Evolutionary conservation across 768 basidiomycete genomes (phyloP).

Genomic region (Cystobasidium ongulense): DNA sequence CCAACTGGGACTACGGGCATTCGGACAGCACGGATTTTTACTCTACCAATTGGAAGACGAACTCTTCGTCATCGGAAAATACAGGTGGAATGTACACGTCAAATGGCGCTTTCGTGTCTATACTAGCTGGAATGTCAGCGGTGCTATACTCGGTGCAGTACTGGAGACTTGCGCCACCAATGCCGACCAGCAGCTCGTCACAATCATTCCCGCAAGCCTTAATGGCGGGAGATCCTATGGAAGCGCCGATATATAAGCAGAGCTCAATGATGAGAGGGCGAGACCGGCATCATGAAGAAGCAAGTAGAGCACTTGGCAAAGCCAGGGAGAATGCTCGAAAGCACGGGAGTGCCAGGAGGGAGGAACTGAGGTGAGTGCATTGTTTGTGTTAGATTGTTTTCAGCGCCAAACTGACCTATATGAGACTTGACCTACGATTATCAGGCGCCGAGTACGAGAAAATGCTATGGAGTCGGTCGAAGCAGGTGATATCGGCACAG

Average conservation of each 20-base stretch:
- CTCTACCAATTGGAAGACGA: background rate
- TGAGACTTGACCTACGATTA: background rate
- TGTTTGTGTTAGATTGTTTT: background rate
- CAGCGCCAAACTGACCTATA: background rate
- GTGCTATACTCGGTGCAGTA: constrained; percentile 25
- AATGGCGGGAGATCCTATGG: constrained; percentile 25
- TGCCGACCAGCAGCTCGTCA: background rate
- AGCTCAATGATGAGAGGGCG: constrained; percentile 19
- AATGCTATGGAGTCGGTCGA: constrained; percentile 16
- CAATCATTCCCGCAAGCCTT: background rate
- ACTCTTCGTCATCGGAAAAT: background rate
- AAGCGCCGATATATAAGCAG: constrained; percentile 22
- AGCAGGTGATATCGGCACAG: constrained; percentile 5
- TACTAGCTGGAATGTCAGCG: constrained; percentile 9
- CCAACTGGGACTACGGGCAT: constrained; percentile 25
- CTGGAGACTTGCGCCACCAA: constrained; percentile 18
- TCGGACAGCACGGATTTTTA: constrained; percentile 25
- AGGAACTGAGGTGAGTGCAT: constrained; percentile 5
- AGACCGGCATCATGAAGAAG: constrained; percentile 24
- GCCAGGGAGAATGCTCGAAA: constrained; percentile 15
- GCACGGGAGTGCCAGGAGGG: constrained; percentile 16
- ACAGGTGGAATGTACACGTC: constrained; percentile 15
- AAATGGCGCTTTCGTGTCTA: constrained; percentile 11
- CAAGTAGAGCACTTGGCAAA: constrained; percentile 12
- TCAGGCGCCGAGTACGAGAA: constrained; percentile 19